Base-by-base conservation (phyloP, 257 asterid genomes). In the Schizonepeta tenuifolia region DNA sequence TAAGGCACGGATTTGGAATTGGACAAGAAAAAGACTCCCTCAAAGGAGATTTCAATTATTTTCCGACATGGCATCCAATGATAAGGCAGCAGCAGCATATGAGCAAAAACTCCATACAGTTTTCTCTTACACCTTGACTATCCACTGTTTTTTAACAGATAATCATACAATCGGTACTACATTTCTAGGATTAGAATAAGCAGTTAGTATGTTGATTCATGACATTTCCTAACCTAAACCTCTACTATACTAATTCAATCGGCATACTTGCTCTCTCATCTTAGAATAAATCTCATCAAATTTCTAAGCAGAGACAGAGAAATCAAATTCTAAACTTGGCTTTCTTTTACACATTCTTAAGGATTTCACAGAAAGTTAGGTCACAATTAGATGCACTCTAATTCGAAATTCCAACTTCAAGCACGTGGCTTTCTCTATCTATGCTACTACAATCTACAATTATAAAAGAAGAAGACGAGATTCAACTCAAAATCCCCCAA, bases 321-420 rank as follows among this genome's bases (percentile, higher is more conserved):
- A 55, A 55, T 36, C 41, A 36, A 7, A 36, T 36, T 54, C 15
- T 44, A 12, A 10, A 61, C 12, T 18, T 36, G 70, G 64, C 15
- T 17, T 59, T 50, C 47, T 28, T 76, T 76, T 43, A 9, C 14
- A n/a, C n/a, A n/a, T n/a, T n/a, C n/a, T n/a, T n/a, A n/a, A 46
- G 5, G 2, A 50, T 55, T 26, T 43, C 64, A 11, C 47, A 9
- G 24, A 7, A 53, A 7, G 20, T 53, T 53, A 53, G 15, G 50
- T 17, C 28, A 10, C 6, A 6, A 59, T 49, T 15, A 11, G 18
- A 53, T 26, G 5, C 57, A 1, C 3, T 10, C 24, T 9, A 36
- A 38, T 33, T 59, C 22, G 24, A 31, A 36, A 38, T 33, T 59
- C 22, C 36, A 31, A 57, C 40, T 24, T 20, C 59, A 24, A 60